Percentiles rank a stretch among this genome's conserved stretches.
Evolutionary conservation across 2,329 filamentous ascomycete species (phyloP).

Genomic region (Monilinia polystroma): DNA sequence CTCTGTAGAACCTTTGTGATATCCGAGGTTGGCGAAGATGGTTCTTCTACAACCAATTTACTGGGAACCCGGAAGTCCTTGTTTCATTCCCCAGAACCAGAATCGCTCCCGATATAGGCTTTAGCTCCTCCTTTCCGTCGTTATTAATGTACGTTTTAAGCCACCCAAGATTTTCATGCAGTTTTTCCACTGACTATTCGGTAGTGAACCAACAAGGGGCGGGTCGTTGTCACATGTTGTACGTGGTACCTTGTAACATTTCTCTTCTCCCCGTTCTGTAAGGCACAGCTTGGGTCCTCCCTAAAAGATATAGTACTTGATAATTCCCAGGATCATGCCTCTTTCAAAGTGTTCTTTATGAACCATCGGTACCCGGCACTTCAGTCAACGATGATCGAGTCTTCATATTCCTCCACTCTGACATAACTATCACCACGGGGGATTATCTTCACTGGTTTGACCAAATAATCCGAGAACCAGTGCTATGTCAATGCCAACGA

Average conservation of each 20-base stretch:
- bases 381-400: conserved; percentile 7
- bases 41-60: conserved; percentile 4
- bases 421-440: conserved; percentile 2
- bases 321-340: neutral
- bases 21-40: neutral
- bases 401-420: neutral
- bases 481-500: conserved; percentile 11
- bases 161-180: neutral
- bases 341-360: conserved; percentile 4
- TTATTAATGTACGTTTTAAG: too few species aligned
- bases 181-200: neutral
- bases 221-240: neutral
- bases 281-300: neutral
- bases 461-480: neutral
- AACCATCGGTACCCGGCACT: conserved; percentile 13
- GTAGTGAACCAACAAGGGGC: neutral
- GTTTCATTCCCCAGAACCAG: conserved; percentile 1
- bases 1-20: neutral
- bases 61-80: neutral
- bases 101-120: neutral
- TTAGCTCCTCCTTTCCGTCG: neutral
- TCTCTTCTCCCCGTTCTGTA: neutral
- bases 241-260: conserved; percentile 7
- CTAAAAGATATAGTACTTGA: conserved; percentile 7
- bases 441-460: neutral